Percentiles rank a stretch among this genome's conserved stretches.
Evolutionary conservation across 1,284 basidiomycete genomes (phyloP).

Genomic region (Macrocybe sp.): DNA sequence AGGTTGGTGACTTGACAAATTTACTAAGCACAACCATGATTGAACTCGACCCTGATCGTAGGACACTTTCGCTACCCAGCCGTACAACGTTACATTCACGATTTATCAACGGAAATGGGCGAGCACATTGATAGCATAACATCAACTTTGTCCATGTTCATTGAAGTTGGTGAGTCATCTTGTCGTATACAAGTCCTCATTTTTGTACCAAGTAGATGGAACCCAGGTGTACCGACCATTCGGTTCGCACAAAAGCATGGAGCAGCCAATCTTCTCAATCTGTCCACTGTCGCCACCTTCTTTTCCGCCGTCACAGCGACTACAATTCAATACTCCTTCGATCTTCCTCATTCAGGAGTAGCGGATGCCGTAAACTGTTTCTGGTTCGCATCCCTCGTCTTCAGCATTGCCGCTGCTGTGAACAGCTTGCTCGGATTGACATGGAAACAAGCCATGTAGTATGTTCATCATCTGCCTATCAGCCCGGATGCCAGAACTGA

Average conservation of each 20-base stretch:
- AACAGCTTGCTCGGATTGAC: slow-evolving; percentile 69
- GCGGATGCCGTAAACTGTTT: slow-evolving; percentile 59
- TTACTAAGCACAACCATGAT: neutral
- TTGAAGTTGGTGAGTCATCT: slow-evolving; percentile 54
- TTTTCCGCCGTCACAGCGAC: slow-evolving; percentile 74
- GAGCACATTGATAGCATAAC: slow-evolving; percentile 67
- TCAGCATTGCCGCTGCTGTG: slow-evolving; percentile 71
- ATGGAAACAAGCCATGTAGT: slow-evolving; percentile 80
- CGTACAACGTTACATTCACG: slow-evolving; percentile 69
- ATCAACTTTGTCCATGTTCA: slow-evolving; percentile 59
- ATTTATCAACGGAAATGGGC: slow-evolving; percentile 62
- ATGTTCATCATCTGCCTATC: slow-evolving; percentile 24
- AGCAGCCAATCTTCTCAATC: slow-evolving; percentile 61
- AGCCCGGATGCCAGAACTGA: slow-evolving; percentile 4
- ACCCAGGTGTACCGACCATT: slow-evolving; percentile 64
- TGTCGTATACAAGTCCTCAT: slow-evolving; percentile 1
- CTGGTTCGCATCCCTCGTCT: slow-evolving; percentile 72
- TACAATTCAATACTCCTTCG: slow-evolving; percentile 63
- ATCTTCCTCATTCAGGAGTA: slow-evolving; percentile 21
- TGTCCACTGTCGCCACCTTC: slow-evolving; percentile 73
- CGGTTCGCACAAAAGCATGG: slow-evolving; percentile 71
- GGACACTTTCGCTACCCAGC: slow-evolving; percentile 67
- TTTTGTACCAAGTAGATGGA: slow-evolving; percentile 2
- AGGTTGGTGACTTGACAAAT: slow-evolving; percentile 28
- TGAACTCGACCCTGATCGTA: slow-evolving; percentile 18